Base-by-base conservation (phyloP, 2,329 filamentous ascomycete genomes). In the Aspergillus vadensis region DNA sequence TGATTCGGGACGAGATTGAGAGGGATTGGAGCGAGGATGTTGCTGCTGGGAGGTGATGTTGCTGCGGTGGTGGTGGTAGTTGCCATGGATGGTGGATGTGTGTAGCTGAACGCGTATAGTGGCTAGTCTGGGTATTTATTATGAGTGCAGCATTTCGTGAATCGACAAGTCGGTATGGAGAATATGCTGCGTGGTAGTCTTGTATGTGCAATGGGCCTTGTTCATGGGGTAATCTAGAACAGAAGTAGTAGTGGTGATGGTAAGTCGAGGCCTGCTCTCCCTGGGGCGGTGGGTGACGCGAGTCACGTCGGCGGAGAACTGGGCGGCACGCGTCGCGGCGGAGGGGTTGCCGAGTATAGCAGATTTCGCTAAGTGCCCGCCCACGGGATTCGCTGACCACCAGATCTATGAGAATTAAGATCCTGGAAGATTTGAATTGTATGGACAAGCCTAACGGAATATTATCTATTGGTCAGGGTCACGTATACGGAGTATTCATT, bases 81-180 rank as follows among this genome's bases (percentile, higher is more conserved):
- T 67, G 75, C 71, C 76, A 78, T 79, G 67, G 65, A 73, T 67
- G 67, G 32, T 65, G 66, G 70, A 58, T 51, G 77, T 78, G 72
- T 67, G 67, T 67, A 67, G 69, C 58, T 51, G 21, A 1, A n/a
- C 15, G 23, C 30, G 23, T 30, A n/a, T 12, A 2, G 15, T 50
- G 9, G 8, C 17, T 14, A 17, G 47, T 15, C 32, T 36, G 4
- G 2, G 32, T 36, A 36, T 14, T 12, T 36, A 6, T 36, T 36
- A 36, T 36, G 32, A 14, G 32, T 36, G 32, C 10, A 5, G 12
- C 32, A 36, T 36, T 15, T 36, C 32, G 32, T 36, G 12, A 36
- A 36, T 36, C 32, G 32, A 14, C 12, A 5, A 14, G 12, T 36
- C 12, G 32, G 12, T 36, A 36, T 36, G 12, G 32, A 36, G 32